Base-by-base conservation (phyloP, 352 stramenopile species). In the Phytophthora sp. region DNA sequence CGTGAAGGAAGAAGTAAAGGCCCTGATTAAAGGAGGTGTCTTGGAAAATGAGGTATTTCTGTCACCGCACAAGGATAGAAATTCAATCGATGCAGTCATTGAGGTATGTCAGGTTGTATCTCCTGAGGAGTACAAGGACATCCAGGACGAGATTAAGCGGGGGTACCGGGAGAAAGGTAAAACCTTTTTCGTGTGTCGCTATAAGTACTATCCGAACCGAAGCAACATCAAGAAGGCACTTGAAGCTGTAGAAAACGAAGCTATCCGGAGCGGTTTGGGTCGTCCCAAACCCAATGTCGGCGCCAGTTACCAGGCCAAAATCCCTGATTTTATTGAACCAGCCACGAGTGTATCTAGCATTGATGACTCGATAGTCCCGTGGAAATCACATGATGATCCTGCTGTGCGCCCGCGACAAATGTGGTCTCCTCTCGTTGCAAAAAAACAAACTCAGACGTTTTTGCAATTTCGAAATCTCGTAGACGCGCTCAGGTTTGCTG, bases 61-160 rank as follows among this genome's bases (percentile, higher is more conserved):
- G n/a, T 92, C 87, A 12, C 79, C 81, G 7, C 84, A 95, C 61
- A 92, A 91, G 50, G 87, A 95, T 66, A 87, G 84, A 23, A 95
- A 95, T 60, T 88, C 75, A 24, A 79, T 95, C 48, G 84, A 95
- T 41, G 80, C 85, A 8, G 82, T 95, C 8, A 73, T 92, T 12
- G 87, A 83, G 4, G 66, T 89, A 9, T 95, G 87, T 48, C 77
- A 92, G 24, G 79, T 95, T 41, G 84, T 95, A 18, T 82, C 79
- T 3, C 82, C 70, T 3, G 75, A 89, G 8, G 87, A 93, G 58
- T 92, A 90, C 56, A 65, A 77, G 2, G 83, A 89, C n/a, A 80
- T 92, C 10, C 72, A 88, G 57, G 49, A 71, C 24, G 83, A 92
- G 24, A 85, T 95, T 57, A 79, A 81, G 34, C 80, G 84, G 15